A percentile compares a stretch with the other conserved stretches of the same genome.
These are phyloP conservation scores for Melanogaster broomeanus DNA, from an alignment of 768 basidiomycete genomes.

Conservation along the genomic window DNA sequence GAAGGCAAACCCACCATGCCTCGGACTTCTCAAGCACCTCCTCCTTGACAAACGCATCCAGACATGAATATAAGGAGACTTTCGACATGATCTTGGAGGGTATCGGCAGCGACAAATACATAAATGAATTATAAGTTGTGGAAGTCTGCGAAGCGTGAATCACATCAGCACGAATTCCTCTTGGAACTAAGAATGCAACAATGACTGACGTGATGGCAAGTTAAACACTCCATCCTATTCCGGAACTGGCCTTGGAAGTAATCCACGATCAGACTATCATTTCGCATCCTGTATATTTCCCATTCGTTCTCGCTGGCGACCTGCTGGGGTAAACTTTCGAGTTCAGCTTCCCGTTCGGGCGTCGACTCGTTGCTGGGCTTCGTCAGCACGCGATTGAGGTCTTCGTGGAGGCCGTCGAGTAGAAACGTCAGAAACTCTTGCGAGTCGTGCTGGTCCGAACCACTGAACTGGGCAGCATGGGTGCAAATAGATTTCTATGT, in stretches of 20 bases:
- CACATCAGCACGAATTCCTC: slow-evolving; percentile 11
- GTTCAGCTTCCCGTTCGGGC: slow-evolving; percentile 81
- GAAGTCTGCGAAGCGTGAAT: slow-evolving; percentile 65
- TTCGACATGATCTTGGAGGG: slow-evolving; percentile 61
- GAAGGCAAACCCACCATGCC: slow-evolving; percentile 68
- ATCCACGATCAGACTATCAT: slow-evolving; percentile 94
- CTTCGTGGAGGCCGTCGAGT: slow-evolving; percentile 89
- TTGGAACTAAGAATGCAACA: neutral
- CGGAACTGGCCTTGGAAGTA: slow-evolving; percentile 98
- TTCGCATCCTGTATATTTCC: slow-evolving; percentile 84
- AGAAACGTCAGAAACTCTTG: slow-evolving; percentile 96
- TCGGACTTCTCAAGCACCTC: slow-evolving; percentile 92
- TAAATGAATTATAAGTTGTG: slow-evolving; percentile 96
- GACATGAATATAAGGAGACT: slow-evolving; percentile 74
- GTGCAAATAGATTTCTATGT: slow-evolving; percentile 57
- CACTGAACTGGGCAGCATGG: slow-evolving; percentile 73
- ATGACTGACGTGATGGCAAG: slow-evolving; percentile 75
- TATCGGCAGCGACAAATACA: slow-evolving; percentile 90
- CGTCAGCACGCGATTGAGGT: slow-evolving; percentile 79
- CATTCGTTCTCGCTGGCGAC: slow-evolving; percentile 93
- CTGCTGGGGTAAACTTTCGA: slow-evolving; percentile 84
- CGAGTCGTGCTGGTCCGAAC: slow-evolving; percentile 93
- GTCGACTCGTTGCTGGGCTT: slow-evolving; percentile 66
- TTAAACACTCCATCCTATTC: slow-evolving; percentile 85
- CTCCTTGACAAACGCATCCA: slow-evolving; percentile 87